Conservation (phyloP, 176 grass and related monocot genomes). For the Triticum dicoccoides region DNA sequence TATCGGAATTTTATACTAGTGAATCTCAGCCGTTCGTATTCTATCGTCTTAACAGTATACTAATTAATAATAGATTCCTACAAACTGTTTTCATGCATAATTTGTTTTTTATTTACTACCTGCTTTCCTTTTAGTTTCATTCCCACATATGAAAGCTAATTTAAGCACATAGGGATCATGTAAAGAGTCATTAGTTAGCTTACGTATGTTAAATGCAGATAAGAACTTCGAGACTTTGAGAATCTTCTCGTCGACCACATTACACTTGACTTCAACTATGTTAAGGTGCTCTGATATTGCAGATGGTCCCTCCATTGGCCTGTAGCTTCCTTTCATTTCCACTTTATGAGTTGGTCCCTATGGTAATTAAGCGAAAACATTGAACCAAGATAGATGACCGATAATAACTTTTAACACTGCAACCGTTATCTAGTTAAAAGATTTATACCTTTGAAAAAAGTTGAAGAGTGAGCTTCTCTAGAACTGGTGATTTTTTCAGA, state of each 20-base stretch:
- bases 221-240: not conserved
- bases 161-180: not conserved
- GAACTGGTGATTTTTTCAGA: conserved; percentile 11
- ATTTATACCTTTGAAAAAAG: not conserved
- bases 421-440: not conserved
- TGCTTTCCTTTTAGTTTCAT: not conserved
- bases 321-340: not conserved
- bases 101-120: not conserved
- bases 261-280: not conserved
- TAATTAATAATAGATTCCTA: not conserved
- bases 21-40: too few relatives aligned
- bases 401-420: not conserved
- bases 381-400: not conserved
- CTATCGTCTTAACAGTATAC: too few relatives aligned
- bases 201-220: not conserved
- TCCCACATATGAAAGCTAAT: not conserved
- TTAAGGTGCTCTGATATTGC: conserved; percentile 1
- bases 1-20: too few relatives aligned
- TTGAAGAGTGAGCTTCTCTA: conserved; percentile 29
- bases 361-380: not conserved
- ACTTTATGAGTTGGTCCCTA: not conserved
- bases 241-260: not conserved
- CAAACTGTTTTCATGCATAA: not conserved
- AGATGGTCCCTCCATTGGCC: not conserved
- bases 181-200: not conserved